These are phyloP conservation scores for Bruguiera hainesii DNA, from an alignment of 441 rosid species.

Conservation along the genomic window DNA sequence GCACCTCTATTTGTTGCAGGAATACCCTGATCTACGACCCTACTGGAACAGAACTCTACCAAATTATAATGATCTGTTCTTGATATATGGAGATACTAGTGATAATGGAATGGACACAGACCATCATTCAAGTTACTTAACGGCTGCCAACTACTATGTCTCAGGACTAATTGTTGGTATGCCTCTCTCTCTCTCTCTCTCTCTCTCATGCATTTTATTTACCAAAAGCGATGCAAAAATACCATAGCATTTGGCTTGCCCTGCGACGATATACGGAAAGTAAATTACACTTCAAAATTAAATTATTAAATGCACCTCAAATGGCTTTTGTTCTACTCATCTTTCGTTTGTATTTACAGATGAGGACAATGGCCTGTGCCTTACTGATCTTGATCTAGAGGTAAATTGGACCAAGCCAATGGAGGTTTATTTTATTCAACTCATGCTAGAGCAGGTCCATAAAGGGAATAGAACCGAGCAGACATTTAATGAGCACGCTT, in stretches of 20 bases:
- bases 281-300: too few species aligned
- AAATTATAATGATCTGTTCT: constrained; percentile 47
- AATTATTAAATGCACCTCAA: too few species aligned
- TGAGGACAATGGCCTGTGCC: constrained; percentile 32
- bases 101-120: constrained; percentile 15
- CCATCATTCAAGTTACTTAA: constrained; percentile 16
- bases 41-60: constrained; percentile 39
- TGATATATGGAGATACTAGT: constrained; percentile 40
- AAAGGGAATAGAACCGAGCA: constrained; percentile 33
- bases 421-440: constrained; percentile 41
- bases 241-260: too few species aligned
- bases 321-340: constrained; percentile 6
- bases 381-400: constrained; percentile 18
- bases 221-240: too few species aligned
- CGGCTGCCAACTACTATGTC: constrained; percentile 25
- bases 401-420: constrained; percentile 42
- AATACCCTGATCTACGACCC: constrained; percentile 36
- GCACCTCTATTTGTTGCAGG: constrained; percentile 35
- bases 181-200: constrained; percentile 7
- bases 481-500: constrained; percentile 33
- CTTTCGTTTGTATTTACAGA: constrained; percentile 27
- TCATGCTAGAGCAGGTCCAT: constrained; percentile 33
- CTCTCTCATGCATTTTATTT: neutral
- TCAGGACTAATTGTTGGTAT: constrained; percentile 23
- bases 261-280: too few species aligned